phyloP scores from a whole-genome alignment of 306 rosid species.

The Quercus suber region DNA sequence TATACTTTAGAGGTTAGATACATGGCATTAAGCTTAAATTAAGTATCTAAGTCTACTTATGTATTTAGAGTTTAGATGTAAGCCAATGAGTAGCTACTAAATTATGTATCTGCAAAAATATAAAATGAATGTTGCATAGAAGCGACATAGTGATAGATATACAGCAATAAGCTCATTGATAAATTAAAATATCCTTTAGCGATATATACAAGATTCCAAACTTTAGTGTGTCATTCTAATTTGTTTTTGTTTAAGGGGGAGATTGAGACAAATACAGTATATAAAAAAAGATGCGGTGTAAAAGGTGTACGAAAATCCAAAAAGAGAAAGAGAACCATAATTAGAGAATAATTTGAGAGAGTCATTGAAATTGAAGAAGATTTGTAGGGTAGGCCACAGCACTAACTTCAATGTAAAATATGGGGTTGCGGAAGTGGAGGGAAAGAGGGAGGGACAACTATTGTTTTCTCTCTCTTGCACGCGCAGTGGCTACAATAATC shows the following conservation, averaged over 20 bases:
- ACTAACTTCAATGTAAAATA: constrained; percentile 16
- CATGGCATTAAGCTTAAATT: background rate
- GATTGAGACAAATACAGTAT: constrained; percentile 1
- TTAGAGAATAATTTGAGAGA: constrained; percentile 20
- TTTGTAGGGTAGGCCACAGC: constrained; percentile 6
- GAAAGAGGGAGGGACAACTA: constrained; percentile 5
- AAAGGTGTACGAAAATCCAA: constrained; percentile 18
- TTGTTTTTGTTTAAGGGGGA: constrained; percentile 15
- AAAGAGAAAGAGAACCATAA: constrained; percentile 24
- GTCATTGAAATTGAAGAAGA: constrained; percentile 14
- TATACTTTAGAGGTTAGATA: background rate
- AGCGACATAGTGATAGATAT: background rate
- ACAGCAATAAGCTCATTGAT: background rate
- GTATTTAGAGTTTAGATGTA: background rate
- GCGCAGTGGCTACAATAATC: constrained; percentile 40
- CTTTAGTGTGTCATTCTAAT: constrained; percentile 5
- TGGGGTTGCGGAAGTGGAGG: constrained; percentile 34
- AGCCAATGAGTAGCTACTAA: background rate
- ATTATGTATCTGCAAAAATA: background rate
- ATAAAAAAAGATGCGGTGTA: constrained; percentile 9
- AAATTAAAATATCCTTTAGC: background rate
- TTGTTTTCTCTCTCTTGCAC: constrained; percentile 35
- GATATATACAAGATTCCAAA: constrained; percentile 34
- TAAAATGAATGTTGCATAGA: background rate
- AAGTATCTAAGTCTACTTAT: background rate